These are phyloP conservation scores for Remersonia thermophila DNA, from an alignment of 2,329 filamentous ascomycete species.

Conservation along the genomic window DNA sequence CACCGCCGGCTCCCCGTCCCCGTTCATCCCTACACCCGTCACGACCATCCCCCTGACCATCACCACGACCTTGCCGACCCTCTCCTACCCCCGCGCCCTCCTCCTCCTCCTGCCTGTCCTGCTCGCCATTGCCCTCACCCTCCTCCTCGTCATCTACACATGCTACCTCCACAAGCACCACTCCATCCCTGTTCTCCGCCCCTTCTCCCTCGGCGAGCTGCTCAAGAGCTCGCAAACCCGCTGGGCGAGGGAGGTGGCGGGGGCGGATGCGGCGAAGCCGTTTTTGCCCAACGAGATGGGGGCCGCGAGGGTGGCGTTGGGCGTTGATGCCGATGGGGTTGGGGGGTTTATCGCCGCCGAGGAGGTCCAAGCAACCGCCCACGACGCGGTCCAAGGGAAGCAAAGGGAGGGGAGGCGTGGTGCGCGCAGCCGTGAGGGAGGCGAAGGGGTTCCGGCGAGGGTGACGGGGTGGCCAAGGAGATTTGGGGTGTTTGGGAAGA, in stretches of 20 bases:
- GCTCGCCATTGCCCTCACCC: slow-evolving; percentile 1
- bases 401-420: too few relatives aligned
- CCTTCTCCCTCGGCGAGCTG: slow-evolving; percentile 8
- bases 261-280: slow-evolving; percentile 12
- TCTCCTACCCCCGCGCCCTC: slow-evolving; percentile 6
- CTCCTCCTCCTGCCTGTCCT: slow-evolving; percentile 11
- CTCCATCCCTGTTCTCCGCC: slow-evolving; percentile 14
- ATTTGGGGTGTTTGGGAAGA: neutral
- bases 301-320: slow-evolving; percentile 7
- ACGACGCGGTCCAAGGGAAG: neutral
- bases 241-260: slow-evolving; percentile 7
- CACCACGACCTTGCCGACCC: neutral
- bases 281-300: slow-evolving; percentile 13
- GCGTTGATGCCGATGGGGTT: slow-evolving; percentile 11
- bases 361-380: too few relatives aligned
- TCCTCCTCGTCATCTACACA: slow-evolving; percentile 3
- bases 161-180: slow-evolving; percentile 1
- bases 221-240: slow-evolving; percentile 15
- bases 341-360: slow-evolving; percentile 5
- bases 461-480: neutral
- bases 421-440: too few relatives aligned
- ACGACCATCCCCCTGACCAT: neutral
- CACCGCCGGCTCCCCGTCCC: neutral
- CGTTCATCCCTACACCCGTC: neutral
- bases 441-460: too few relatives aligned